Percentiles rank a stretch among this genome's conserved stretches.
phyloP scores from a whole-genome alignment of 2,329 filamentous ascomycete species.

The Ascochyta pisi region DNA sequence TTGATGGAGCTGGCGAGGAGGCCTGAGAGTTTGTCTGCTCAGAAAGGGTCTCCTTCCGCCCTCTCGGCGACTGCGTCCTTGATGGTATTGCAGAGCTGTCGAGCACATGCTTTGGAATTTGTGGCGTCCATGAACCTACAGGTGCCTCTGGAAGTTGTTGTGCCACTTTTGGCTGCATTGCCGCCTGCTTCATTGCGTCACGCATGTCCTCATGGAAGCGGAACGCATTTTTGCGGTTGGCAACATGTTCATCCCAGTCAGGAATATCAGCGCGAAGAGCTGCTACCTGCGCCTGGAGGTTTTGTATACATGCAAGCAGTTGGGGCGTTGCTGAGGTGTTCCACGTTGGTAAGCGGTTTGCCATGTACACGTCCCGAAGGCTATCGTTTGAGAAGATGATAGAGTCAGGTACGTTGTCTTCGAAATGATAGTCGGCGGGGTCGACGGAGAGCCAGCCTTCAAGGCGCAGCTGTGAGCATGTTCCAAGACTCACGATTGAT shows the following conservation, averaged over 20 bases:
- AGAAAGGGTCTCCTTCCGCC: constrained; percentile 43
- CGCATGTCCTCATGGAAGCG: constrained; percentile 55
- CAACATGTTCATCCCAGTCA: constrained; percentile 57
- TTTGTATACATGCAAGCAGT: constrained; percentile 52
- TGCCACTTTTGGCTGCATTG: constrained; percentile 34
- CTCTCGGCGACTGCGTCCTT: constrained; percentile 45
- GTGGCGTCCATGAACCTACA: constrained; percentile 44
- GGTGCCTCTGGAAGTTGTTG: constrained; percentile 38
- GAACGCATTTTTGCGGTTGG: constrained; percentile 58
- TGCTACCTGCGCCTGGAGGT: constrained; percentile 52
- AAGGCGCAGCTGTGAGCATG: constrained; percentile 82
- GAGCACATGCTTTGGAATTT: constrained; percentile 45
- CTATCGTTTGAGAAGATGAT: constrained; percentile 38
- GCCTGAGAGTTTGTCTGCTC: constrained; percentile 30
- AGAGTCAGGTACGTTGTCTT: constrained; percentile 29
- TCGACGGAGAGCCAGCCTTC: constrained; percentile 90
- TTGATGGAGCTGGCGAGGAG: constrained; percentile 36
- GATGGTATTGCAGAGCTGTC: constrained; percentile 41
- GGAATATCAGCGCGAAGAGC: constrained; percentile 53
- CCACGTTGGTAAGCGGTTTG: constrained; percentile 49
- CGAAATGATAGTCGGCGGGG: constrained; percentile 57
- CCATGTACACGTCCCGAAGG: constrained; percentile 43
- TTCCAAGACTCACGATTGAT: constrained; percentile 78
- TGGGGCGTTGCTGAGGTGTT: constrained; percentile 45
- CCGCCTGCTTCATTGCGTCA: constrained; percentile 46